Percentiles rank a stretch among this genome's conserved stretches.
phyloP scores from a whole-genome alignment of 495 filamentous ascomycete species.

The Aspergillus egyptiacus region DNA sequence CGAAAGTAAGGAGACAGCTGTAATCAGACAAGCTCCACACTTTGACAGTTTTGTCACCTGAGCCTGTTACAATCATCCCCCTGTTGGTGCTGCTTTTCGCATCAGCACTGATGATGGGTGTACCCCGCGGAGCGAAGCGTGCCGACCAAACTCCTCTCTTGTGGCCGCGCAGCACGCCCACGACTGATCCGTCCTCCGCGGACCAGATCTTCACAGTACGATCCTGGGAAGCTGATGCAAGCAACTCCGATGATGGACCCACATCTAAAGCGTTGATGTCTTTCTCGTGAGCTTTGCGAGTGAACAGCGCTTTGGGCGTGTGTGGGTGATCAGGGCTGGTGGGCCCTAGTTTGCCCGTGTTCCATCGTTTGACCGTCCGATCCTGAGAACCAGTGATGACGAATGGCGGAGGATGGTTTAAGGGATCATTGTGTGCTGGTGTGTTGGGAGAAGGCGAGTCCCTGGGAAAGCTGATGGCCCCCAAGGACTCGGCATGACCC shows the following conservation, averaged over 20 bases:
- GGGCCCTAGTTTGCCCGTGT: constrained; percentile 49
- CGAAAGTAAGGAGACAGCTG: constrained; percentile 86
- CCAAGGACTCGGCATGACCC: constrained; percentile 90
- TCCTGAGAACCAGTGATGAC: constrained; percentile 90
- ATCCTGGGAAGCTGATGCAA: constrained; percentile 95
- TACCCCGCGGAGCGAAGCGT: constrained; percentile 73
- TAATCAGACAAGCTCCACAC: constrained; percentile 93
- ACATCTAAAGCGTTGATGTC: constrained; percentile 95
- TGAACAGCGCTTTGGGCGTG: constrained; percentile 58
- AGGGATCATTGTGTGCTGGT: constrained; percentile 56
- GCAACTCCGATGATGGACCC: constrained; percentile 60
- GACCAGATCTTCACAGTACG: constrained; percentile 96
- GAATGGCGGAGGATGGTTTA: constrained; percentile 75
- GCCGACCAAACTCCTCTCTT: constrained; percentile 93
- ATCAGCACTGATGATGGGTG: constrained; percentile 64
- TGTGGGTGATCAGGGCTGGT: constrained; percentile 36
- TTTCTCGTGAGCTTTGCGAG: constrained; percentile 93
- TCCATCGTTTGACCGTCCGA: constrained; percentile 88
- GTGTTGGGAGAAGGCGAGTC: constrained; percentile 57
- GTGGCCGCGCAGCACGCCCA: constrained; percentile 87
- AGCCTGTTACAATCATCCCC: constrained; percentile 78
- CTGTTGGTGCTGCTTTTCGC: constrained; percentile 55
- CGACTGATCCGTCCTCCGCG: constrained; percentile 74
- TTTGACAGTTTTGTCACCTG: constrained; percentile 92
- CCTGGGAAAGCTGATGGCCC: constrained; percentile 81